phyloP scores from a whole-genome alignment of 208 protist species.

The Leishmania major region DNA sequence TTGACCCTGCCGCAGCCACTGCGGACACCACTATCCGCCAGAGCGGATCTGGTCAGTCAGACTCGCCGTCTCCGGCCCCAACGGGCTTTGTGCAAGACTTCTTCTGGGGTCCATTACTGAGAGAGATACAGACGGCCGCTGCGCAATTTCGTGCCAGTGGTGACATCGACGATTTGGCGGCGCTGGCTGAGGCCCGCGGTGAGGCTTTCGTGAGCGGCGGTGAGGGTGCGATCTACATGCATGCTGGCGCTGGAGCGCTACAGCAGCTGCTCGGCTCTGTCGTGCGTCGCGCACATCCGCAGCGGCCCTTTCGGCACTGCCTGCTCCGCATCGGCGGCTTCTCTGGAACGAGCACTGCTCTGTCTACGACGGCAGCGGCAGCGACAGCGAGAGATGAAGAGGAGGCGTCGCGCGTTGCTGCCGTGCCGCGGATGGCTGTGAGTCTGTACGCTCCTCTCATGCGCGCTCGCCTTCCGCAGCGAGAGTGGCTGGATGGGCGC shows the following conservation, averaged over 20 bases:
- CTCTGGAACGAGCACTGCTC: not conserved
- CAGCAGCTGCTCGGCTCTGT: constrained; percentile 44
- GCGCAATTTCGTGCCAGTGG: not conserved
- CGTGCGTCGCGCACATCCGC: constrained; percentile 43
- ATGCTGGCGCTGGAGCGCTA: constrained; percentile 20
- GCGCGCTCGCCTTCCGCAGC: constrained; percentile 22
- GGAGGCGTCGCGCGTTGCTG: constrained; percentile 20
- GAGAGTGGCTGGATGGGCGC: constrained; percentile 49
- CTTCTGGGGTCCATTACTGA: constrained; percentile 40
- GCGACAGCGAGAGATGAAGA: not conserved
- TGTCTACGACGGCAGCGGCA: not conserved
- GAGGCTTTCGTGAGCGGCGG: not conserved
- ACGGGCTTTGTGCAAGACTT: not conserved
- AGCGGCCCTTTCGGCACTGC: constrained; percentile 47
- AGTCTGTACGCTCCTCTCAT: constrained; percentile 66
- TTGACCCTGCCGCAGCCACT: not conserved
- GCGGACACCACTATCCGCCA: not conserved
- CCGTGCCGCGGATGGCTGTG: constrained; percentile 67
- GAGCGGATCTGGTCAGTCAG: not conserved
- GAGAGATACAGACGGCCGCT: constrained; percentile 9
- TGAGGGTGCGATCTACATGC: constrained; percentile 17
- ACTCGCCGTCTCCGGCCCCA: not conserved
- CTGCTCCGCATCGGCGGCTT: constrained; percentile 46
- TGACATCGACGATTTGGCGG: not conserved
- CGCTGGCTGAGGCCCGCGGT: not conserved